Evolutionary conservation across 1,284 basidiomycete genomes (phyloP), one percentile per base, ranked within the genome.

Genomic region (Rhodotorula sp.): DNA sequence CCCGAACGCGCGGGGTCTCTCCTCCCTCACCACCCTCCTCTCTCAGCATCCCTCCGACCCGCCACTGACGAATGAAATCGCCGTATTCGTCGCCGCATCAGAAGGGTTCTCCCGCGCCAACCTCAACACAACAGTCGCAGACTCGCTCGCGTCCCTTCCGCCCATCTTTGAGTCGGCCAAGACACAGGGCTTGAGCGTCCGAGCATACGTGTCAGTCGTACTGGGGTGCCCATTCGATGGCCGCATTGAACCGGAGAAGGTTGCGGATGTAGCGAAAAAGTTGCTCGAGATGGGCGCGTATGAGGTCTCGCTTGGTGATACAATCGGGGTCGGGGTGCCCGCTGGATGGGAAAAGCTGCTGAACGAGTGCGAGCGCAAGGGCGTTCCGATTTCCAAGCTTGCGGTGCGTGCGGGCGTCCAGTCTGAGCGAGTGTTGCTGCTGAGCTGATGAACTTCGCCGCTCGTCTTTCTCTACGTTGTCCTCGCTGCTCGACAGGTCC

Each of bases 241-340:
- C 2, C 82, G 82, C 13, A 88, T 91, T n/a, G 87, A 89, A 68
- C 86, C 86, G 2, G 80, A 81, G 53, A 81, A 82, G 26, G 92
- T 94, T 10, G 84, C 87, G 55, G 85, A 88, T 28, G 87, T 96
- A 18, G 83, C 90, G 0, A 86, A 85, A 70, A 86, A 85, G 72
- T 80, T 98, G 34, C 75, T 88, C 8, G 87, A 92, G 67, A 94
- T 96, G 89, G 94, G 94, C 0, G 95, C 92, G 78, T 96, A 95
- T 81, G 91, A 98, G 79, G 87, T 97, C 60, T 91, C 89, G 72
- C 81, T 97, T 44, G 93, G 92, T 0, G 94, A 98, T 80, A 98
- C 94, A 2, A 91, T 92, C 2, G 94, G 94, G 0, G 87, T 87
- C 44, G 94, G 90, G 1, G 91, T 89, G 57, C 92, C 93, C 0